Evolutionary conservation across 495 filamentous ascomycete genomes (phyloP), one percentile per base, ranked within the genome.

Genomic region (Daldinia loculata): DNA sequence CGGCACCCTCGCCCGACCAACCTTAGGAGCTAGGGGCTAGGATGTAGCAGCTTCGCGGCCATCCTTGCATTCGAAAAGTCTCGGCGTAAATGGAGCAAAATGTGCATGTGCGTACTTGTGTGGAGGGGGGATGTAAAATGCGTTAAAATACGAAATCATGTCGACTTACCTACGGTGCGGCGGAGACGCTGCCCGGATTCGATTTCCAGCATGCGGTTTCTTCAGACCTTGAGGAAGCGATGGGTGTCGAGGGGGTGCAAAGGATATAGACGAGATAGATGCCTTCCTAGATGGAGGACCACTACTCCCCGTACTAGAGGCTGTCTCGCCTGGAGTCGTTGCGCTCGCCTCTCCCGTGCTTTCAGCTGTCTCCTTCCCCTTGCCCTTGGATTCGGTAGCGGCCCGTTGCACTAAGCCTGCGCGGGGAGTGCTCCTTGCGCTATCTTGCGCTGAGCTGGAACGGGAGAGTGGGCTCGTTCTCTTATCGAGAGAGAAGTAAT

Each of bases 101-200:
- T 50, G 26, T 50, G 27, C 6, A 55, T 55, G 22, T 43, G 26
- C 14, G 29, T 45, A 36, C 43, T 60, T 7, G 34, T 60, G 17
- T 11, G 43, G 43, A 45, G 15, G n/a, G 34, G 36, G 53, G 11
- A 45, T 45, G 56, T 22, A 51, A 56, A 70, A 26, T 14, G 12
- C n/a, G 64, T 53, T 62, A 51, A 61, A 63, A 52, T 32, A n/a
- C 68, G 55, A 70, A 0, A 41, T 22, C 4, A 19, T 58, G 3
- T 27, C 15, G 32, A 81, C 82, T 83, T 75, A 84, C 82, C 77
- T 83, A 63, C 76, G 72, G 55, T 82, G 81, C 45, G 79, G 80
- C 30, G 82, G 83, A n/a, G 83, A 85, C 29, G 80, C 80, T n/a
- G 78, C 77, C 45, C 80, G 75, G 34, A 83, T 78, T 17, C 82